Evolutionary conservation across 768 basidiomycete species (phyloP), one percentile per base, ranked within the genome.

Genomic region (Phlebiopsis gigantea): DNA sequence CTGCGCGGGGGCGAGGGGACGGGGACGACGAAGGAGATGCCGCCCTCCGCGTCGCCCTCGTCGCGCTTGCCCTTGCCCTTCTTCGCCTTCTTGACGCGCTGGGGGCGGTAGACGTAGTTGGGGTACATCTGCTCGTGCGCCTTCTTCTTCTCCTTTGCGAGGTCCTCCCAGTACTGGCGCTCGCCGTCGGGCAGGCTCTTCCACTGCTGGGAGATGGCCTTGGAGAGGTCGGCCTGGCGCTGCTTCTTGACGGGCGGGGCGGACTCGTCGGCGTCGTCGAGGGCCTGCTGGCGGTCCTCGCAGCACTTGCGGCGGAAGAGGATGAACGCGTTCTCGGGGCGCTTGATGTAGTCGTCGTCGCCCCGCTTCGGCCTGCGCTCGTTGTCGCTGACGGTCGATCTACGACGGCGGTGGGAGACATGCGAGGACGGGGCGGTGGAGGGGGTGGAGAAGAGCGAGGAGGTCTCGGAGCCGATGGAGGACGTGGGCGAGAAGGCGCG

Each of bases 271-370:
- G 61, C 72, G 51, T 81, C 81, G 48, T 80, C 81, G 53, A 73
- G 75, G 45, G 78, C 78, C 14, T 74, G 72, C 68, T 86, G 82
- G 30, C 83, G 81, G 50, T 87, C 84, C 70, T 87, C 84, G 71
- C 84, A 88, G 71, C 85, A 88, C 65, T 86, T 83, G 63, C 87
- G 80, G 54, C 88, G 82, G 79, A 90, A 90, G 55, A 90, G 79
- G 68, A 90, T 90, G 76, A 90, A 90, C 7, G 88, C 88, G 65
- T 90, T 90, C 72, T 88, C 86, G 1, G 88, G 88, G 43, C 88
- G 83, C 71, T 89, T 89, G 75, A 90, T 83, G 66, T 90, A 90
- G 69, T 88, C 87, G 48, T 87, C 86, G 70, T 90, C 88, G 63
- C 88, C 88, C 75, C 85, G 77, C 69, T 74, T 77, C 8, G 84